Base-by-base conservation (phyloP, 2,329 filamentous ascomycete genomes). In the Podosphaera fusca region DNA sequence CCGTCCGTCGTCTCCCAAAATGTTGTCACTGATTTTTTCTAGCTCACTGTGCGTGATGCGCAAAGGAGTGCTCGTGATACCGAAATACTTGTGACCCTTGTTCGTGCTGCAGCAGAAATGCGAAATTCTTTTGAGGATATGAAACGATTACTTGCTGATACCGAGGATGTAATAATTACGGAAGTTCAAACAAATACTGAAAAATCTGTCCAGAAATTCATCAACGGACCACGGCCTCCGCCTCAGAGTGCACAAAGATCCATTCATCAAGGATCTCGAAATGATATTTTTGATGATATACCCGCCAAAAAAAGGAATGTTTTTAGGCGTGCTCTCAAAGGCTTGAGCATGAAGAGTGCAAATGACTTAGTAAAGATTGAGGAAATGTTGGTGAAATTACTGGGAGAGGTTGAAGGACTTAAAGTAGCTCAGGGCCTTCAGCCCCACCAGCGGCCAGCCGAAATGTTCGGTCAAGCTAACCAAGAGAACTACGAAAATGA, bases 51-150 rank as follows among this genome's bases (percentile, higher is more conserved):
- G 61, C 84, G 92, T 40, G 92, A 98, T 71, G 92, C 90, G 46
- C 90, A 96, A 71, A 83, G 92, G 59, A 96, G 92, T 70, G 92
- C 92, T 51, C 80, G 92, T 50, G 92, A 98, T 65, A 96, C 92
- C 0, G 92, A 98, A 70, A 95, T 98, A 57, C 74, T 98, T 21
- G 87, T 95, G 52, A 90, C 92, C 0, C 79, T 98, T 36, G 92
- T 98, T 60, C 84, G 90, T 59, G 89, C 88, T 57, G 90, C 92
- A 3, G 84, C 92, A 10, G 92, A 98, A 70, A 96, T 96, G 89
- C 87, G 90, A 61, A 94, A 86, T 63, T 94, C 87, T 0, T 94
- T 96, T 67, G 87, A 94, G 62, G 89, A 95, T 64, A 85, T 98
- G 76, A 95, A 92, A 74, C 85, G 83, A 61, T 84, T 94, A 66